Percentiles rank a stretch among this genome's conserved stretches.
Evolutionary conservation across 2,329 filamentous ascomycete species (phyloP).

Genomic region (Botrytis pseudocinerea): DNA sequence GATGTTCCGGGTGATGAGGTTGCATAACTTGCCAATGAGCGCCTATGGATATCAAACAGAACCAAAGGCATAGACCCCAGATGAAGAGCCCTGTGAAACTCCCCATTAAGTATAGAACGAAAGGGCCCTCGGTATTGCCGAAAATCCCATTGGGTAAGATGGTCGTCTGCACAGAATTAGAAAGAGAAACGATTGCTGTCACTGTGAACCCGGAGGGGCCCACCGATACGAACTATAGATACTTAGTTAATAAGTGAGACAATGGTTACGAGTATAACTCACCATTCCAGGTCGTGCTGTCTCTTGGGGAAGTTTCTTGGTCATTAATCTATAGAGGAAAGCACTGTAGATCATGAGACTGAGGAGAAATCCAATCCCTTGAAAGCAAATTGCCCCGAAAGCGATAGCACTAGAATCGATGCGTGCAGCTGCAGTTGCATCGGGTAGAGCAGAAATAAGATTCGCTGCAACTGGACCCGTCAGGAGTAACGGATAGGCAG

Average conservation of each 20-base stretch:
- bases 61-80: constrained; percentile 81
- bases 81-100: constrained; percentile 74
- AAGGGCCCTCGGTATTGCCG: constrained; percentile 44
- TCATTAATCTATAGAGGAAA: constrained; percentile 86
- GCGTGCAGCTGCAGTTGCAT: constrained; percentile 40
- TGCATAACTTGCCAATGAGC: constrained; percentile 69
- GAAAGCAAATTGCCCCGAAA: constrained; percentile 51
- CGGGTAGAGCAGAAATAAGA: constrained; percentile 45
- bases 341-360: constrained; percentile 79
- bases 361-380: constrained; percentile 58
- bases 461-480: constrained; percentile 69
- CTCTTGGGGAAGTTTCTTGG: constrained; percentile 78
- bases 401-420: constrained; percentile 51
- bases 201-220: constrained; percentile 66
- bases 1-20: constrained; percentile 47
- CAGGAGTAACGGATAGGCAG: constrained; percentile 77
- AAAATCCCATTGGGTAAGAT: constrained; percentile 47
- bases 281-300: constrained; percentile 73
- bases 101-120: constrained; percentile 50
- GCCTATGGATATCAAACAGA: constrained; percentile 77
- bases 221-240: constrained; percentile 69
- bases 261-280: constrained; percentile 24
- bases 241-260: not conserved
- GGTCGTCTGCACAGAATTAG: constrained; percentile 30
- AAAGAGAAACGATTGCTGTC: constrained; percentile 51